Evolutionary conservation across 2,329 filamentous ascomycete species (phyloP).

Genomic region (Exophiala spinifera): DNA sequence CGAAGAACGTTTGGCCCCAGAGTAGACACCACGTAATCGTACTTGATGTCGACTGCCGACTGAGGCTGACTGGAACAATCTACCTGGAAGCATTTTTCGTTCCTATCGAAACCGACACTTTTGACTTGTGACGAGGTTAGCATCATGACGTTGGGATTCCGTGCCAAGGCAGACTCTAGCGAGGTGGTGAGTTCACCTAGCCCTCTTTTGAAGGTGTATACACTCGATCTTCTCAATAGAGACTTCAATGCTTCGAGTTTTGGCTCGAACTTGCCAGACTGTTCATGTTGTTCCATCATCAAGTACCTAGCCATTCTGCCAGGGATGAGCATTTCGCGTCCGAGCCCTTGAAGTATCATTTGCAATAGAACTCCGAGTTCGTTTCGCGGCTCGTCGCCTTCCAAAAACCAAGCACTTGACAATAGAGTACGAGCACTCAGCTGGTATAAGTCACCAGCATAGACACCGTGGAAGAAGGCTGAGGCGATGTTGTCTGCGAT

Average conservation of each 20-base stretch:
- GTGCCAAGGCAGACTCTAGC: conserved; percentile 51
- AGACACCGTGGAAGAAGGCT: conserved; percentile 79
- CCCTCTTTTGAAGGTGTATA: conserved; percentile 52
- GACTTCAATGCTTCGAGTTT: background rate
- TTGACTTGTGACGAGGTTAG: conserved; percentile 42
- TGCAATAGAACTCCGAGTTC: conserved; percentile 7
- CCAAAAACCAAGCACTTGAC: conserved; percentile 49
- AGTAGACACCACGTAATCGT: conserved; percentile 32
- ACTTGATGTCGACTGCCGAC: conserved; percentile 5
- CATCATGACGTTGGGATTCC: conserved; percentile 60
- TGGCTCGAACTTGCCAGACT: background rate
- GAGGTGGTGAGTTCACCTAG: conserved; percentile 59
- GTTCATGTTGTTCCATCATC: background rate
- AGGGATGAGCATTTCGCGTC: background rate
- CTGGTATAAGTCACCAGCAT: conserved; percentile 81
- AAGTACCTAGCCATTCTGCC: background rate
- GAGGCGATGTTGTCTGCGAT: conserved; percentile 72
- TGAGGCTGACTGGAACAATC: conserved; percentile 27
- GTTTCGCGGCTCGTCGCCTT: conserved; percentile 32
- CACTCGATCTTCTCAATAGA: conserved; percentile 32
- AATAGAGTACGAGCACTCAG: conserved; percentile 69
- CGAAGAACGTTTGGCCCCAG: conserved; percentile 16
- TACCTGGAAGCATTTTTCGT: background rate
- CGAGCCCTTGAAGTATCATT: conserved; percentile 2
- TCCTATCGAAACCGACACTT: conserved; percentile 13